phyloP scores from a whole-genome alignment of 2,329 filamentous ascomycete genomes.

The Annulohypoxylon truncatum region DNA sequence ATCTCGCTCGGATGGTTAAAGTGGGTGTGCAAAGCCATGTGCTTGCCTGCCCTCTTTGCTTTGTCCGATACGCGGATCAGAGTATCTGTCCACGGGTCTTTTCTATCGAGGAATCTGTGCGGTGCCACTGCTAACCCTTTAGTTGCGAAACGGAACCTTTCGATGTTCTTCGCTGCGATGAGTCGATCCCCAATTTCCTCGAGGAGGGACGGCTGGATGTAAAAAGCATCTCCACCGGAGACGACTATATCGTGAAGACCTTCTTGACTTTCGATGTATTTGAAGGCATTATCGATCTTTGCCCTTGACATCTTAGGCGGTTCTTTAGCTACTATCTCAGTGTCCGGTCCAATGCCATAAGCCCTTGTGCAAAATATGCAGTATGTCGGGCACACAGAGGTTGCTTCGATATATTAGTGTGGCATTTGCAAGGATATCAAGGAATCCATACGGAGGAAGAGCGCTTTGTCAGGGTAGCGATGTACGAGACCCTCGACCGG shows the following conservation, averaged over 20 bases:
- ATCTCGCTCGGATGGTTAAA: constrained; percentile 73
- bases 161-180: constrained; percentile 67
- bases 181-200: constrained; percentile 65
- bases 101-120: constrained; percentile 62
- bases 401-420: constrained; percentile 56
- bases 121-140: constrained; percentile 72
- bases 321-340: constrained; percentile 60
- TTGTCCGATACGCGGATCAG: constrained; percentile 63
- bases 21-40: constrained; percentile 72
- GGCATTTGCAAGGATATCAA: too few relatives aligned
- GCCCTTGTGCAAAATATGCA: constrained; percentile 72
- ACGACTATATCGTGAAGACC: constrained; percentile 69
- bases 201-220: constrained; percentile 64
- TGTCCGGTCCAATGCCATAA: constrained; percentile 67
- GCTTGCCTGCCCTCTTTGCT: constrained; percentile 65
- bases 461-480: constrained; percentile 71
- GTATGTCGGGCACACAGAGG: constrained; percentile 71
- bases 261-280: constrained; percentile 64
- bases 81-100: constrained; percentile 65
- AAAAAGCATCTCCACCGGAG: constrained; percentile 72
- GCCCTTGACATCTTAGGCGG: constrained; percentile 53
- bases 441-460: constrained; percentile 66
- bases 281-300: constrained; percentile 67
- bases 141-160: constrained; percentile 69
- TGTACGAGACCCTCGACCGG: constrained; percentile 69